Percentiles rank a stretch among this genome's conserved stretches.
Conservation (phyloP, 805 yeast genomes). For the Vanderwaltozyma tropicalis region DNA sequence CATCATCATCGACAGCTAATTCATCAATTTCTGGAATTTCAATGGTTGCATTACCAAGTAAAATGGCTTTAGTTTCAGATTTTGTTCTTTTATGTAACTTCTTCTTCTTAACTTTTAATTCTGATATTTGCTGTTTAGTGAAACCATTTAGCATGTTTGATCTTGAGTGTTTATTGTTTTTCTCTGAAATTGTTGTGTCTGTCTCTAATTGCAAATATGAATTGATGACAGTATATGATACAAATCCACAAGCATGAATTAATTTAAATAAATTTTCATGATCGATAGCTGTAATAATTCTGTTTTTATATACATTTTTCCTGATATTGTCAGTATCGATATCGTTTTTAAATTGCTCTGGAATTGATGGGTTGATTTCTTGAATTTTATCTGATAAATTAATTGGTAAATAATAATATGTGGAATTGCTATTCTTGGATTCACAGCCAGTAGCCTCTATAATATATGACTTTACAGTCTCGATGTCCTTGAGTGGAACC, state of each 20-base stretch:
- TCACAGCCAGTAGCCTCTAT: not conserved
- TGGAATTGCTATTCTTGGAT: not conserved
- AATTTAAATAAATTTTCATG: constrained; percentile 17
- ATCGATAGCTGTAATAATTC: constrained; percentile 18
- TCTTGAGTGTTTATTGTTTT: not conserved
- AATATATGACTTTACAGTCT: not conserved
- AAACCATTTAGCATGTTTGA: not conserved
- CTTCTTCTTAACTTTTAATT: not conserved
- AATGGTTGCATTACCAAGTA: too few species aligned
- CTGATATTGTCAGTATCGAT: not conserved
- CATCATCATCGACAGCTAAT: too few species aligned
- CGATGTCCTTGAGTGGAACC: not conserved
- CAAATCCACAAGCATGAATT: constrained; percentile 16
- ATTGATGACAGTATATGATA: constrained; percentile 18
- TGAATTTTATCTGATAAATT: not conserved
- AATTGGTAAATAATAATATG: not conserved
- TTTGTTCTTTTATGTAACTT: too few species aligned
- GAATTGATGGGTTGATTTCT: not conserved
- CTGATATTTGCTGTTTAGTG: too few species aligned
- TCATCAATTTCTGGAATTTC: too few species aligned
- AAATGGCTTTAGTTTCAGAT: too few species aligned
- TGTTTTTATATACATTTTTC: constrained; percentile 5
- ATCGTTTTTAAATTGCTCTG: not conserved
- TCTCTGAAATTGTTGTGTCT: constrained; percentile 1
- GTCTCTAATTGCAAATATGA: constrained; percentile 16